Evolutionary conservation across 2,329 filamentous ascomycete species (phyloP), one percentile per base, ranked within the genome.

Genomic region (Tolypocladium guangdongense): DNA sequence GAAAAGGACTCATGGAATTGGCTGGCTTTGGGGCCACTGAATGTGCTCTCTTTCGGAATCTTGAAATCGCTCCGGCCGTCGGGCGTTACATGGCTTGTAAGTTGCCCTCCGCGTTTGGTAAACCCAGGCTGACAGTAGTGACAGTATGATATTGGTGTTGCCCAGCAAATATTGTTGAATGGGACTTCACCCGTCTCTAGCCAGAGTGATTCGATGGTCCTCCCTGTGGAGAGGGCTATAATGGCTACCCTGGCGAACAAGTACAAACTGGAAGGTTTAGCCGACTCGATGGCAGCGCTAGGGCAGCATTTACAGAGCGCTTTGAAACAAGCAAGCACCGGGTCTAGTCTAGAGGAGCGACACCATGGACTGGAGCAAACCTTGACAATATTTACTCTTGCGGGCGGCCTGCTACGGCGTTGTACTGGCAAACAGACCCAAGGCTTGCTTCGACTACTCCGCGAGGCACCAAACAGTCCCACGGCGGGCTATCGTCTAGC

Each of bases 231-330:
- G 16, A 60, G 66, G 32, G 68, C 67, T 0, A 70, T 76, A 12
- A 62, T 76, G 12, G 67, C 70, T 2, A 65, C 72, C 4, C 58
- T 77, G 32, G 67, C 72, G 49, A 77, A 78, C 59, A 78, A 76
- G 56, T 69, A 71, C 60, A 68, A 68, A 36, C 63, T 71, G 20
- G 72, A 72, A 56, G 64, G 58, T 7, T 50, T 63, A 7, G 57
- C 56, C 8, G 54, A 56, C 7, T 55, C 71, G 5, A 59, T 69
- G 38, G 18, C 56, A 4, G 52, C 57, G 10, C 49, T 71, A 1
- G 64, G 69, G 52, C 54, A 62, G 22, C 59, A 58, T 12, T 53
- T 66, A 7, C 49, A 56, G 2, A 52, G 18, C 20, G 54, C 65
- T 11, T 24, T 69, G 10, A 50, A 55, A 6, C 52, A 50, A 10